These are phyloP conservation scores for Shiraia bambusicola DNA, from an alignment of 2,329 filamentous ascomycete genomes.

Conservation along the genomic window DNA sequence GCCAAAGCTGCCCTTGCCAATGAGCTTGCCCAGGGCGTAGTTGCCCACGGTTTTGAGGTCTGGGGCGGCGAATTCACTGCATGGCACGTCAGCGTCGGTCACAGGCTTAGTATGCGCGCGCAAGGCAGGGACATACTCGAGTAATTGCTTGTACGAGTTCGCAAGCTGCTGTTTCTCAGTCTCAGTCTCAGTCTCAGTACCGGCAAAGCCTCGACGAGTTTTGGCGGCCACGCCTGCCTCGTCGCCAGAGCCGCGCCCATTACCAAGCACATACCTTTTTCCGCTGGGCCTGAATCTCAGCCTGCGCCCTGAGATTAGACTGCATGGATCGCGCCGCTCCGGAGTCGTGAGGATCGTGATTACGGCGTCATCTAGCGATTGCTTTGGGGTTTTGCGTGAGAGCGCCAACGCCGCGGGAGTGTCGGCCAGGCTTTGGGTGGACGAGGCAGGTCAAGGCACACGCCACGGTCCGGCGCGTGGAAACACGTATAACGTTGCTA, in stretches of 20 bases:
- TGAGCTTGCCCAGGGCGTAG: constrained; percentile 85
- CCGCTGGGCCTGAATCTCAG: constrained; percentile 61
- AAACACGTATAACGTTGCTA: constrained; percentile 5
- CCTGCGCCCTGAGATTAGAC: constrained; percentile 53
- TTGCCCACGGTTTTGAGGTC: constrained; percentile 93
- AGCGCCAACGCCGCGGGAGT: constrained; percentile 15
- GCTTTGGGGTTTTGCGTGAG: constrained; percentile 8
- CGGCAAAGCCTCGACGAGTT: background rate
- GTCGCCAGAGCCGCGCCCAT: background rate
- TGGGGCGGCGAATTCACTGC: constrained; percentile 87
- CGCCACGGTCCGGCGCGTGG: constrained; percentile 25
- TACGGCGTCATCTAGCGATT: constrained; percentile 43
- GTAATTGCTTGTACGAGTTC: constrained; percentile 91
- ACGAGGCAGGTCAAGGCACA: constrained; percentile 22
- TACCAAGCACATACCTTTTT: constrained; percentile 54
- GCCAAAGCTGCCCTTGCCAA: constrained; percentile 97
- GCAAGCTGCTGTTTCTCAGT: constrained; percentile 67
- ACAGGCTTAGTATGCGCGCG: constrained; percentile 5
- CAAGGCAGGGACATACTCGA: constrained; percentile 67
- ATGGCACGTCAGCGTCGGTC: constrained; percentile 9
- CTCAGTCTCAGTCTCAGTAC: background rate
- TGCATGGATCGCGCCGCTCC: constrained; percentile 46
- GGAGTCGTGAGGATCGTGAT: constrained; percentile 26
- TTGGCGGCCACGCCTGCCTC: constrained; percentile 4
- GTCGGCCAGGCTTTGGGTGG: constrained; percentile 5